Evolutionary conservation across 1,284 basidiomycete genomes (phyloP), one percentile per base, ranked within the genome.

Genomic region (Sanghuangporus baumii): DNA sequence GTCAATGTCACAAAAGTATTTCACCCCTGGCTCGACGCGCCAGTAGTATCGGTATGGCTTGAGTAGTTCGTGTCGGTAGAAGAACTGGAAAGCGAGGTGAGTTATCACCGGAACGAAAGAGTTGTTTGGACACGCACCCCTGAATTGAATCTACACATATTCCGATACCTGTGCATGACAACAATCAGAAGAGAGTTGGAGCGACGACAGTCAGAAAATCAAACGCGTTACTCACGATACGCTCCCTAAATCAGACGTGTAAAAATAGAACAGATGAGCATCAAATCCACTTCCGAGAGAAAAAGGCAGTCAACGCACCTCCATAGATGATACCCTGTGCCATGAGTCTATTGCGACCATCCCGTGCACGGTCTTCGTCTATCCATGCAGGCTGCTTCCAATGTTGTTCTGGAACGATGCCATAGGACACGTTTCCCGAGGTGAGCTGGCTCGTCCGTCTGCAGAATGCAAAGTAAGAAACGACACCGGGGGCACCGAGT

Each of bases 301-400:
- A 62, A 43, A 50, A 2, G 7, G 59, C 55, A 9, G 3, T 12
- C 55, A 48, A 55, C 23, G n/a, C 26, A 31, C 84, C 83, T 4
- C 83, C 90, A 68, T 91, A 90, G 58, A 91, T 86, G 67, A 93
- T 83, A 56, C 85, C 78, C 70, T 89, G 78, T 66, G 74, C 72
- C 63, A 80, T 79, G 78, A 92, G 83, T 66, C 79, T 79, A 56
- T 81, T 77, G 60, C 93, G 79, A 20, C 83, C 80, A 52, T 78
- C 78, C n/a, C 74, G 78, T 1, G 93, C 92, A 55, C 78, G 80
- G 5, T 82, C 77, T 70, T 92, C 87, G 65, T 92, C 88, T 64
- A 92, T 87, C 88, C 88, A 93, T 26, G 86, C 82, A 0, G 93
- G 91, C 72, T 94, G 90, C 64, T 79, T 76, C 94, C 93, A 95